phyloP scores from a whole-genome alignment of 768 basidiomycete genomes.

The Hortiboletus campestris region DNA sequence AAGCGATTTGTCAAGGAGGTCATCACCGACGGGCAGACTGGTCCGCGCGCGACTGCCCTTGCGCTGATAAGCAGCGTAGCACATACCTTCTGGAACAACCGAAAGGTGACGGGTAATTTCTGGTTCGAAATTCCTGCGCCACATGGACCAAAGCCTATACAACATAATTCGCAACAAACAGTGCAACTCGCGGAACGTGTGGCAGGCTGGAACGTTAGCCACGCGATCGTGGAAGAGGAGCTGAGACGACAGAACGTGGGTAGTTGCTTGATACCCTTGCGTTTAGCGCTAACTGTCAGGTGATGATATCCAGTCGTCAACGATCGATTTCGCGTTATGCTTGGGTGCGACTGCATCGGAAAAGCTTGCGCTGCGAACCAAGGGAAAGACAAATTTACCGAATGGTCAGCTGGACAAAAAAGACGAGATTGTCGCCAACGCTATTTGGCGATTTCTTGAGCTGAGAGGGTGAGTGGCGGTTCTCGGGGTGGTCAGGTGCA shows the following conservation, averaged over 20 bases:
- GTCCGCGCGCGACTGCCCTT: constrained; percentile 87
- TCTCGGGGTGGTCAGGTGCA: constrained; percentile 1
- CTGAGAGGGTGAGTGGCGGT: constrained; percentile 68
- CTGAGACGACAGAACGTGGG: constrained; percentile 94
- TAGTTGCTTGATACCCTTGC: constrained; percentile 20
- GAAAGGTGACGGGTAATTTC: constrained; percentile 69
- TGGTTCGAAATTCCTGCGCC: constrained; percentile 66
- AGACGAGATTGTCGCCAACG: constrained; percentile 97
- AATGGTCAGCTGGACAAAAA: constrained; percentile 81
- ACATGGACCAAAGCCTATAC: constrained; percentile 54
- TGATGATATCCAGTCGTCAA: constrained; percentile 69
- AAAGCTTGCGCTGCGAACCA: constrained; percentile 78
- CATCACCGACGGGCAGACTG: constrained; percentile 91
- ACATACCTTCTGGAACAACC: constrained; percentile 77
- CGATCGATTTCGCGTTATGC: constrained; percentile 94
- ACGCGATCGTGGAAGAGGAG: constrained; percentile 87
- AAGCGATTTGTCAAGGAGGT: constrained; percentile 94
- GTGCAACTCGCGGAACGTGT: constrained; percentile 87
- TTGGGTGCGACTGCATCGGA: constrained; percentile 87
- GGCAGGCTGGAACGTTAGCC: constrained; percentile 85
- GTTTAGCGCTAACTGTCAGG: constrained; percentile 26
- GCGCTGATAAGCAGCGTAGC: constrained; percentile 82
- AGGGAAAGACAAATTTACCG: constrained; percentile 51
- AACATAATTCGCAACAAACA: constrained; percentile 77
- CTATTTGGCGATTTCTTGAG: constrained; percentile 97